Conservation (phyloP, 2,329 filamentous ascomycete genomes). For the Phoma sp. region DNA sequence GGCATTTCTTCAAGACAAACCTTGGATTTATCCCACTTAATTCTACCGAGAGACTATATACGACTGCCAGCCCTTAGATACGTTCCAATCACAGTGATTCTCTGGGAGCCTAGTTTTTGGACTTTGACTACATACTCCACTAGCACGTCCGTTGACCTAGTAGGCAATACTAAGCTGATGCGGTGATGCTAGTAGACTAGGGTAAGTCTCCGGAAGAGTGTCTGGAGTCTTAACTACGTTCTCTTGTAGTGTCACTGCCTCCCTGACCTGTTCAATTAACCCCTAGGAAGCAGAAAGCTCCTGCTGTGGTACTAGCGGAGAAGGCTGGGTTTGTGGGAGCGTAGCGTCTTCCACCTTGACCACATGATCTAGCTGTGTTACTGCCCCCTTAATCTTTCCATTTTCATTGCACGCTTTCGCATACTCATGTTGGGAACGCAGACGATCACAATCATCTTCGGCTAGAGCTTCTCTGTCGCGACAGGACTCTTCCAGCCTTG, state of each 20-base stretch:
- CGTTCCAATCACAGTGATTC: too few species aligned
- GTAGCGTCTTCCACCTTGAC: background rate
- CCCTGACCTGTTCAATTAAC: constrained; percentile 9
- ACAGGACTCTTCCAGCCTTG: constrained; percentile 19
- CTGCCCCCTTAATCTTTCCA: constrained; percentile 10
- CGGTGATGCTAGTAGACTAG: too few species aligned
- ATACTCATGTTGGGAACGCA: background rate
- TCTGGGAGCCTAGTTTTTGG: too few species aligned
- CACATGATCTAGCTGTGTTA: constrained; percentile 18
- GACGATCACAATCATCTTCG: background rate
- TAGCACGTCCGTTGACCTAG: too few species aligned
- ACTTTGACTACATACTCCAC: too few species aligned
- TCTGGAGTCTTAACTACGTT: background rate
- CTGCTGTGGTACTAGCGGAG: constrained; percentile 1
- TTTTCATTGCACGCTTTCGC: background rate
- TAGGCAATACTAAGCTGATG: too few species aligned
- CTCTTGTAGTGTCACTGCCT: constrained; percentile 13
- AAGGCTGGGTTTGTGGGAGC: background rate
- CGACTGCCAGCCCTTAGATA: too few species aligned
- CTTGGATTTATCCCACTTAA: too few species aligned
- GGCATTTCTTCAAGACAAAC: too few species aligned
- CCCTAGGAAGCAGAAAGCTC: constrained; percentile 9
- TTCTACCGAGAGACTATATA: background rate
- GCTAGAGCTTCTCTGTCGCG: background rate
- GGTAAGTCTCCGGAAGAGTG: too few species aligned